Evolutionary conservation across 2,329 filamentous ascomycete species (phyloP), one percentile per base, ranked within the genome.

Genomic region (Colletotrichum kahawae): DNA sequence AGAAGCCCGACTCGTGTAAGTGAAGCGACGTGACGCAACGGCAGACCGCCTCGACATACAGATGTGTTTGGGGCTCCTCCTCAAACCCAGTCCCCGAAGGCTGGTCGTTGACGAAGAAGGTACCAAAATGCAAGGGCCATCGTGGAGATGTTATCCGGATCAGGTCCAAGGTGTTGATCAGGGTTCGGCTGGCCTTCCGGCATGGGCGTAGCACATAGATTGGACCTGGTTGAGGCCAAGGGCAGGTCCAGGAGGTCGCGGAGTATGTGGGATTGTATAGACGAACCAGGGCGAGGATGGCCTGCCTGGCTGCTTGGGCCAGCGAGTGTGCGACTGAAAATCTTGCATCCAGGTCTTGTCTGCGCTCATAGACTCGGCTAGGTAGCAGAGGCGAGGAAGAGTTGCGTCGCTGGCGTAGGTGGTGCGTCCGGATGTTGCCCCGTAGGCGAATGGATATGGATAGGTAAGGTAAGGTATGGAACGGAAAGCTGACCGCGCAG

Each of bases 141-240:
- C 33, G n/a, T 60, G 60, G 60, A 63, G 60, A 27, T 27, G 43
- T n/a, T 18, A 33, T 31, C 12, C 21, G 18, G 27, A 36, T 31
- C 12, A 18, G 18, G 27, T 29, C 14, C 54, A n/a, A 60, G 69
- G 24, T 43, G 29, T 21, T 34, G 21, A 27, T 13, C 65, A 63
- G 56, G 51, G 67, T 60, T 75, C 69, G 72, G 69, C 54, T 75
- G 72, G 21, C 31, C 38, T 67, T 63, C 72, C 72, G 72, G 63
- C 63, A 48, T 63, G 34, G 33, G 51, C 27, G 72, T 67, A 67
- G 63, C 72, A 67, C 13, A 24, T 72, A 59, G 12, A 64, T 67
- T 75, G 43, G 38, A 24, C 43, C 24, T n/a, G 24, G 62, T 34
- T 7, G 62, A 54, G 12, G 56, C 62, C 38, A 56, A 68, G 67